Evolutionary conservation across 2,329 filamentous ascomycete species (phyloP).

Genomic region (Xenoacremonium recifei): DNA sequence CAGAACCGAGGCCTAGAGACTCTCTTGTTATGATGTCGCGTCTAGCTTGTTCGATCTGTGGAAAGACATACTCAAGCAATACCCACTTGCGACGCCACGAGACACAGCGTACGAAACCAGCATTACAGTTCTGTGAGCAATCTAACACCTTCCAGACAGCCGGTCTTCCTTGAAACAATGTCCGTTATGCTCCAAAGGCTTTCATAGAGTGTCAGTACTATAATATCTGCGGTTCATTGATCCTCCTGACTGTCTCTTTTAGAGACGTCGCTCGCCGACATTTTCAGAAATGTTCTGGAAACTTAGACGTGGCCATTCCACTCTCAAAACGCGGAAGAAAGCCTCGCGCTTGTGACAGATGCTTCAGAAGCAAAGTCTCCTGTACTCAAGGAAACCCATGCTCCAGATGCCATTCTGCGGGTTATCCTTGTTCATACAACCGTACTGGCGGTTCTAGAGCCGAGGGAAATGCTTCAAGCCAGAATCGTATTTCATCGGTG

Average conservation of each 20-base stretch:
- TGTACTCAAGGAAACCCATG: constrained; percentile 7
- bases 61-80: constrained; percentile 9
- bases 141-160: constrained; percentile 5
- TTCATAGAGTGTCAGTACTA: constrained; percentile 3
- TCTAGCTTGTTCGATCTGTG: background rate
- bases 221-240: background rate
- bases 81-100: constrained; percentile 11
- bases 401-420: constrained; percentile 2
- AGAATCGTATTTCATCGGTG: background rate
- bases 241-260: background rate
- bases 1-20: no score
- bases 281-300: constrained; percentile 3
- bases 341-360: constrained; percentile 7
- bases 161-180: constrained; percentile 1
- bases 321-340: constrained; percentile 8
- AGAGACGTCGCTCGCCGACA: constrained; percentile 12
- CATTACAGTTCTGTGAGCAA: background rate
- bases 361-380: constrained; percentile 5
- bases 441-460: background rate
- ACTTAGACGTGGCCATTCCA: background rate
- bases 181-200: constrained; percentile 10
- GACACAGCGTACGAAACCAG: constrained; percentile 5
- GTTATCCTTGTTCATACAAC: constrained; percentile 4
- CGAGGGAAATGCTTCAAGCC: background rate
- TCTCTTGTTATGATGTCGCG: background rate